Evolutionary conservation across 2,329 filamentous ascomycete genomes (phyloP).

Genomic region (Arthrobotrys entomopaga): DNA sequence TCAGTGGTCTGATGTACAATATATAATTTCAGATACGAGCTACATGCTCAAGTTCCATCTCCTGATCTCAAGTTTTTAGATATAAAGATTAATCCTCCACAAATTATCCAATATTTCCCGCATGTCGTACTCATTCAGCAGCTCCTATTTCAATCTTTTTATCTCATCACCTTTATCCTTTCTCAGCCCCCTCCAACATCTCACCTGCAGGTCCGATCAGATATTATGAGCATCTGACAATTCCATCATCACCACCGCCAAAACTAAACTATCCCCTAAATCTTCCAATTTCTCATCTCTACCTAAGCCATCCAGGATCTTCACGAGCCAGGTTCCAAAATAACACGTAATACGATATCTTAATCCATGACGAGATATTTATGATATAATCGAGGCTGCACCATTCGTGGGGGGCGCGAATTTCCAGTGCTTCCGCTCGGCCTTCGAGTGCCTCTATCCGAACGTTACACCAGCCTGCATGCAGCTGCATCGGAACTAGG

Average conservation of each 20-base stretch:
- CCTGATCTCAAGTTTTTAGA: too few relatives aligned
- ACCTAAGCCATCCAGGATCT: background rate
- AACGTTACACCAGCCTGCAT: too few relatives aligned
- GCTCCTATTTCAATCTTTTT: background rate
- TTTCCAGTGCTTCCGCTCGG: background rate
- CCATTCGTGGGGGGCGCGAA: background rate
- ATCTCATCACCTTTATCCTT: slow-evolving; percentile 2
- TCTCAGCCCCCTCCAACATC: background rate
- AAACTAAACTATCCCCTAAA: slow-evolving; percentile 3
- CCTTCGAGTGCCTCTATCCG: background rate
- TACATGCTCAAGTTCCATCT: too few relatives aligned
- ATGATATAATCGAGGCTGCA: background rate
- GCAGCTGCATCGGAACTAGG: too few relatives aligned
- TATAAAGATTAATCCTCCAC: background rate
- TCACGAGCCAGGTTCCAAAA: background rate
- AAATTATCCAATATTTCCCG: background rate
- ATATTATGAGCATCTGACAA: slow-evolving; percentile 8
- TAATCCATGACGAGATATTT: background rate
- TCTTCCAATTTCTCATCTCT: background rate
- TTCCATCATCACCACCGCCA: slow-evolving; percentile 1
- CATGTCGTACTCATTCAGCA: slow-evolving; percentile 6
- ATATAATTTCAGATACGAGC: too few relatives aligned
- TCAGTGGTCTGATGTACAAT: too few relatives aligned
- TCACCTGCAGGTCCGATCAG: background rate
- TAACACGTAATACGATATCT: background rate